Conservation (phyloP, 495 filamentous ascomycete genomes). For the Podospora pseudocomata region DNA sequence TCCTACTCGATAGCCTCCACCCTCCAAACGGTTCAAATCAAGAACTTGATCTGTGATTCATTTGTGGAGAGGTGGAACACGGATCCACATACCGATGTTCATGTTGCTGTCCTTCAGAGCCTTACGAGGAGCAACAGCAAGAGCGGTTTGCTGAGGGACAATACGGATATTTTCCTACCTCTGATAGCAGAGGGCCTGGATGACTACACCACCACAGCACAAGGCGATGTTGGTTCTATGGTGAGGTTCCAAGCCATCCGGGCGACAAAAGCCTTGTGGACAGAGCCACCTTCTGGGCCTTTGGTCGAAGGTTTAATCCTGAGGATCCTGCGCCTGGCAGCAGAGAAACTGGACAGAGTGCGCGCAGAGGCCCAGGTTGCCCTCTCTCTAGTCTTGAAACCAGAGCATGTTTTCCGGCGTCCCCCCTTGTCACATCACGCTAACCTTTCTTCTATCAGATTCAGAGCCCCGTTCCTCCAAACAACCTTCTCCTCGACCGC, state of each 20-base stretch:
- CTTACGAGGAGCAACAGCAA: constrained; percentile 52
- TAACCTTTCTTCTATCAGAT: constrained; percentile 15
- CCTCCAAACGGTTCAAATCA: constrained; percentile 15
- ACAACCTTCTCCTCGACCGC: constrained; percentile 46
- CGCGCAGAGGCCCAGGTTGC: constrained; percentile 60
- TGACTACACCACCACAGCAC: constrained; percentile 82
- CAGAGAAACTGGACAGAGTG: constrained; percentile 87
- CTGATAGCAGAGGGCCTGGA: constrained; percentile 58
- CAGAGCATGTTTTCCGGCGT: constrained; percentile 30
- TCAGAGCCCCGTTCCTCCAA: constrained; percentile 19
- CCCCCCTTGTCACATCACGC: constrained; percentile 8
- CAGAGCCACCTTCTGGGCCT: neutral
- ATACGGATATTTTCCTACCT: constrained; percentile 32
- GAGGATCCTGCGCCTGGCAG: constrained; percentile 63
- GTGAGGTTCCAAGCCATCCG: constrained; percentile 74
- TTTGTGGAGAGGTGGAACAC: constrained; percentile 40
- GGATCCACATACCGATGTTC: constrained; percentile 53
- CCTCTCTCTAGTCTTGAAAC: constrained; percentile 35
- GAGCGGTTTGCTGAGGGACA: constrained; percentile 38
- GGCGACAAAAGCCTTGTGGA: constrained; percentile 50
- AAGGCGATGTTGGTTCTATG: constrained; percentile 85
- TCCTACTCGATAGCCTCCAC: constrained; percentile 32
- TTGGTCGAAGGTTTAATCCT: constrained; percentile 35
- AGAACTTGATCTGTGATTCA: constrained; percentile 28
- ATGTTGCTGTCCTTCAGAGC: constrained; percentile 58